A percentile compares a stretch with the other conserved stretches of the same genome.
These are phyloP conservation scores for Cytospora leucostoma DNA, from an alignment of 2,329 filamentous ascomycete species.

Conservation along the genomic window DNA sequence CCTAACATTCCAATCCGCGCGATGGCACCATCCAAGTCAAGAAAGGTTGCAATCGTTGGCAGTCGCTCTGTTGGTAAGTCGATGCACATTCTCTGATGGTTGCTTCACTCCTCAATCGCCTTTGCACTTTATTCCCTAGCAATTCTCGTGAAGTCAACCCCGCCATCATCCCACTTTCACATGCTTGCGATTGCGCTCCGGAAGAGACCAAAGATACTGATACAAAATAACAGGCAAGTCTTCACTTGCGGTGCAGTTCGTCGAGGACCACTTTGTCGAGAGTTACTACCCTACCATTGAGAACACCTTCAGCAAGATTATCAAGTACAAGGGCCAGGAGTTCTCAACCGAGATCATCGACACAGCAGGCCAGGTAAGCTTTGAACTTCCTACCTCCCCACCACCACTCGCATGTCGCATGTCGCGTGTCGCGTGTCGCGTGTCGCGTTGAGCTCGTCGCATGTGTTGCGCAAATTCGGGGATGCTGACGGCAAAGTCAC, in stretches of 20 bases:
- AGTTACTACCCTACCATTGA: conserved; percentile 99
- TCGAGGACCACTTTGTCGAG: conserved; percentile 97
- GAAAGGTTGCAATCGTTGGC: conserved; percentile 94
- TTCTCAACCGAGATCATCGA: conserved; percentile 97
- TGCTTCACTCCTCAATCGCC: neutral
- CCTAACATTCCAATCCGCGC: conserved; percentile 42
- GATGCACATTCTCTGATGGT: neutral
- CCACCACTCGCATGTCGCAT: neutral
- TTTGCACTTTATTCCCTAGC: neutral
- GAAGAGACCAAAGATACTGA: conserved; percentile 14
- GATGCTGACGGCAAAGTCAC: neutral
- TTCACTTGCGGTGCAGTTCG: conserved; percentile 93
- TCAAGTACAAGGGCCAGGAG: conserved; percentile 89
- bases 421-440: neutral
- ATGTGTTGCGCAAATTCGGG: neutral
- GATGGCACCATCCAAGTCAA: conserved; percentile 72
- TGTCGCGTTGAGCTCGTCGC: neutral
- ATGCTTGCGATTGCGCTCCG: conserved; percentile 20
- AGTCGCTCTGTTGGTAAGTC: conserved; percentile 76
- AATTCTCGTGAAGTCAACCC: neutral
- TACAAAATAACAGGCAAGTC: conserved; percentile 73
- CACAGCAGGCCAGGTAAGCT: conserved; percentile 83
- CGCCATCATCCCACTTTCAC: conserved; percentile 22
- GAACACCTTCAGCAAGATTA: conserved; percentile 96
- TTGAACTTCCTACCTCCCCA: neutral